Conservation (phyloP, 2,329 filamentous ascomycete genomes). For the Cryphonectria naterciae region DNA sequence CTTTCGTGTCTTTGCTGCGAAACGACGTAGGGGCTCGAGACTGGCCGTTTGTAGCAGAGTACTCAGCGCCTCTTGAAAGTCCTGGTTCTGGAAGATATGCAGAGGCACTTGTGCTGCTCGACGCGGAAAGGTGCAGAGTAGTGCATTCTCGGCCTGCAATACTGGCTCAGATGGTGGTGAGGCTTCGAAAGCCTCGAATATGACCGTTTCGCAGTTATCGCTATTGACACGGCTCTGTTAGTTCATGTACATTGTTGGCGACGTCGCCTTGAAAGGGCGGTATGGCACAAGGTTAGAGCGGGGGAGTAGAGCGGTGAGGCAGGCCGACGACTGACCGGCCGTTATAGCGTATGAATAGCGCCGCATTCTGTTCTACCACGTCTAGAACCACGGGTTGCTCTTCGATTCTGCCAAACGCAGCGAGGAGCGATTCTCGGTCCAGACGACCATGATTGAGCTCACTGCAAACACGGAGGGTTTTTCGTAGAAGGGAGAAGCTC, state of each 20-base stretch:
- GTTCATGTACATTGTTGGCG: no score
- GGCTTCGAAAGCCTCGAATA: constrained; percentile 52
- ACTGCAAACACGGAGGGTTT: constrained; percentile 6
- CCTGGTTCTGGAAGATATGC: constrained; percentile 31
- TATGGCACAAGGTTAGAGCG: background rate
- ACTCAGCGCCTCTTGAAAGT: constrained; percentile 44
- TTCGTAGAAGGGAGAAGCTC: background rate
- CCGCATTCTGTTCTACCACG: constrained; percentile 23
- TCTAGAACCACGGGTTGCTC: constrained; percentile 9
- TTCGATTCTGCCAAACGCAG: constrained; percentile 2
- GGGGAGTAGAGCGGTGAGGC: background rate
- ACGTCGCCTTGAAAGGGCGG: no score
- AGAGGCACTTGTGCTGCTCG: constrained; percentile 48
- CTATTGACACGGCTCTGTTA: background rate
- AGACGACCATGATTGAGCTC: constrained; percentile 18
- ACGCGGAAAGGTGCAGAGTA: constrained; percentile 63
- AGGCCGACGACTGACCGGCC: background rate
- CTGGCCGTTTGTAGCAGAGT: constrained; percentile 61
- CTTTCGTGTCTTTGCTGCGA: constrained; percentile 56
- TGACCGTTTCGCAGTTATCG: background rate
- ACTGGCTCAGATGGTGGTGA: constrained; percentile 56
- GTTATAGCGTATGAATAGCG: constrained; percentile 10
- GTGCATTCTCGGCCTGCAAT: constrained; percentile 50
- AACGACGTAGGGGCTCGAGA: constrained; percentile 54
- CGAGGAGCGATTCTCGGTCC: constrained; percentile 12